Conservation (phyloP, 768 basidiomycete species). For the Serendipita sp. region DNA sequence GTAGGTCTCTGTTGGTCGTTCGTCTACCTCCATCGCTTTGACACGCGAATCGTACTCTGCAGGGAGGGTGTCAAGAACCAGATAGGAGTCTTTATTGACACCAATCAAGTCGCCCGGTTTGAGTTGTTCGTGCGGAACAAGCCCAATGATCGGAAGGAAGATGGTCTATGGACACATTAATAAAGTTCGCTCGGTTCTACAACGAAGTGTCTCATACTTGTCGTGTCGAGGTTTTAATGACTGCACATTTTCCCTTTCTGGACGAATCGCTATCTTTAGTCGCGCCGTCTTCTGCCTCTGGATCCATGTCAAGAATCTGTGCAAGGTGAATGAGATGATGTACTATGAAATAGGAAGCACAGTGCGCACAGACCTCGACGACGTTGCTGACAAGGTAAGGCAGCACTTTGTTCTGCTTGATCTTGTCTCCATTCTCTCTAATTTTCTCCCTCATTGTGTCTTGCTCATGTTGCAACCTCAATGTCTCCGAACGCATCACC, state of each 20-base stretch:
- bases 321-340: neutral
- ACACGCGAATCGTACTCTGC: slow-evolving; percentile 96
- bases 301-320: slow-evolving; percentile 86
- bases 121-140: slow-evolving; percentile 83
- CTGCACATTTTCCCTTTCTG: slow-evolving; percentile 94
- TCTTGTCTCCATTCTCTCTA: slow-evolving; percentile 92
- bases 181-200: neutral
- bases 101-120: slow-evolving; percentile 90
- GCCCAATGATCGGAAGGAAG: slow-evolving; percentile 93
- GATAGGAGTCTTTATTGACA: slow-evolving; percentile 98
- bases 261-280: slow-evolving; percentile 89
- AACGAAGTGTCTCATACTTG: slow-evolving; percentile 29
- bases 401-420: slow-evolving; percentile 97
- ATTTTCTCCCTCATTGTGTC: slow-evolving; percentile 97
- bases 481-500: slow-evolving; percentile 95
- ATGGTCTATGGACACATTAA: slow-evolving; percentile 39
- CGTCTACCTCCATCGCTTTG: slow-evolving; percentile 99
- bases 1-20: slow-evolving; percentile 91
- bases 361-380: slow-evolving; percentile 57
- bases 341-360: neutral
- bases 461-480: slow-evolving; percentile 85
- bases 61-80: slow-evolving; percentile 87
- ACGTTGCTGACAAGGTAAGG: slow-evolving; percentile 97
- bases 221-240: slow-evolving; percentile 96
- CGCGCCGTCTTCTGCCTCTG: slow-evolving; percentile 93